Evolutionary conservation across 306 rosid species (phyloP).

Genomic region (Neltuma alba): DNA sequence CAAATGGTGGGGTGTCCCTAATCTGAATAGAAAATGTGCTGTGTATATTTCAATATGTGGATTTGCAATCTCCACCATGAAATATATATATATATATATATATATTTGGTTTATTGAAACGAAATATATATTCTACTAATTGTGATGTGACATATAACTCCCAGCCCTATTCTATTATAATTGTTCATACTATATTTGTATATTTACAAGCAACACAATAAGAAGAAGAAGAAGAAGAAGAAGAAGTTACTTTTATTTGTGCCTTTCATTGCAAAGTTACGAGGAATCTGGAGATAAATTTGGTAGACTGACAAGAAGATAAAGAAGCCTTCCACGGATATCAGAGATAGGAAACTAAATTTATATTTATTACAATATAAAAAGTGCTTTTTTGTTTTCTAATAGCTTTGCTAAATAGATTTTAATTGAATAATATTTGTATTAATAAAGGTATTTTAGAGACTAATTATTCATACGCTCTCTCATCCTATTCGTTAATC

Average conservation of each 20-base stretch:
- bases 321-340: not conserved
- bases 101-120: not conserved
- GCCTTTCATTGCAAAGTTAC: not conserved
- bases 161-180: not conserved
- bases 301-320: not conserved
- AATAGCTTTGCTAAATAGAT: not conserved
- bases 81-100: not conserved
- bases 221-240: not conserved
- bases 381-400: not conserved
- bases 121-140: not conserved
- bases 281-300: not conserved
- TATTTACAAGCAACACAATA: too few relatives aligned
- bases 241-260: not conserved
- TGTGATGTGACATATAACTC: constrained; percentile 1
- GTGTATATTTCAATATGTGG: not conserved
- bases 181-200: not conserved
- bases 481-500: too few relatives aligned
- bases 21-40: not conserved
- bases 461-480: too few relatives aligned
- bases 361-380: not conserved
- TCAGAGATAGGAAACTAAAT: not conserved
- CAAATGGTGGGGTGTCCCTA: not conserved
- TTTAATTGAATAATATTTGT: not conserved
- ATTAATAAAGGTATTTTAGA: too few relatives aligned
- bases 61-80: not conserved